Base-by-base conservation (phyloP, 1,284 basidiomycete genomes). In the Psilocybe mexicana region DNA sequence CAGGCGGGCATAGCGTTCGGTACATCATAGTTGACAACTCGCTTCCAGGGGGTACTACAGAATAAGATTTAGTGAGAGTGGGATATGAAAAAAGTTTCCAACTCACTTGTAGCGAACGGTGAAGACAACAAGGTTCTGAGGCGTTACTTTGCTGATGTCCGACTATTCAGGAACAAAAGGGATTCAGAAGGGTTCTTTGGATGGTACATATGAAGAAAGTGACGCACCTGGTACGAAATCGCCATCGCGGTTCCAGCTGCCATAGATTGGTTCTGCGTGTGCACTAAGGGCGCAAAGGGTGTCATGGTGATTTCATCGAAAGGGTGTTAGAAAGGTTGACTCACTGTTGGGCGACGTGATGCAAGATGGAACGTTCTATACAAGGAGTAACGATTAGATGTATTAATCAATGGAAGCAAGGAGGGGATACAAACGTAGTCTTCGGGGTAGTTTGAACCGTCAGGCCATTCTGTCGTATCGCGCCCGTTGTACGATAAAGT, bases 11-110 rank as follows among this genome's bases (percentile, higher is more conserved):
- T 67, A 14, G 67, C 72, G 14, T 74, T 70, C n/a, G 79, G 80
- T 23, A 82, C 79, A 23, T 76, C 69, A 61, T 80, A 82, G 8
- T 65, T 68, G 3, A 75, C 68, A 1, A 78, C 28, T 30, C 79
- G 76, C 63, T 76, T 77, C 77, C 77, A 82, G 3, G 80, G 80
- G 2, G 80, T 80, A 61, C 79, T 80, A 33, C 30, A 8, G 8
- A 33, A 33, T 33, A 38, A 8, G 40, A 18, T 6, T 14, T 52
- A 48, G n/a, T 61, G 18, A 47, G 50, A 43, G 7, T 36, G 30
- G 6, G 26, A 30, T 24, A 26, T 4, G 38, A 28, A 42, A 6
- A 46, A 42, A 24, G 6, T 46, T 40, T 23, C 43, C n/a, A 40
- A 23, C 61, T 42, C 40, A 69, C 67, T 64, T 59, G 49, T 65